phyloP scores from a whole-genome alignment of 441 rosid species.

The Jatropha multifida region DNA sequence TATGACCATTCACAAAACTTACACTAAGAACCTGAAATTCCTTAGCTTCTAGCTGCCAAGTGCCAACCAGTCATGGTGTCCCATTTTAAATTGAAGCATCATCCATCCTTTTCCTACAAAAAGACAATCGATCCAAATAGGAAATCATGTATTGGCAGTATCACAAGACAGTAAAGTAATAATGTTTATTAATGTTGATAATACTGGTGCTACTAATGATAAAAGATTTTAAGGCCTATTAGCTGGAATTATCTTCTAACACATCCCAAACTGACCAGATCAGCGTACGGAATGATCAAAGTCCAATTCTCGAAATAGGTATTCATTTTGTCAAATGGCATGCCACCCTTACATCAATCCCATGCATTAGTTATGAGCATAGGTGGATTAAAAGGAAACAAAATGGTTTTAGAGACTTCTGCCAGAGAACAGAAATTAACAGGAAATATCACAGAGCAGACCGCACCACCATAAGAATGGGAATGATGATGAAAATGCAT shows the following conservation, averaged over 20 bases:
- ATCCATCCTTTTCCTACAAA: constrained; percentile 55
- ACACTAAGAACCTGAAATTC: constrained; percentile 44
- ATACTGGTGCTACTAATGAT: neutral
- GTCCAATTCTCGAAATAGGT: neutral
- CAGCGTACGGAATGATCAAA: neutral
- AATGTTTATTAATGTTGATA: neutral
- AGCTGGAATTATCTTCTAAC: neutral
- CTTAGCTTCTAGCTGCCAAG: constrained; percentile 27
- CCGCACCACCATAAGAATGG: neutral
- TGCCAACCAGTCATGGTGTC: constrained; percentile 3
- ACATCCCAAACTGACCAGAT: neutral
- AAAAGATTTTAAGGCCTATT: neutral
- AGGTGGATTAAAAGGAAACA: too few relatives aligned
- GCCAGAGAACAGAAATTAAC: neutral
- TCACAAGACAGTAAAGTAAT: neutral
- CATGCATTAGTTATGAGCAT: neutral
- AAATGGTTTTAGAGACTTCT: neutral
- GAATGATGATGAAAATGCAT: neutral
- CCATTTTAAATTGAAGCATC: constrained; percentile 27
- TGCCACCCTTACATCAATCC: neutral
- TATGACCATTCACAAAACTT: constrained; percentile 27
- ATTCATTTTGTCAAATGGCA: neutral
- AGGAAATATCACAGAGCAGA: neutral
- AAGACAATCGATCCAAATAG: neutral
- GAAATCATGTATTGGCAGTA: neutral